A percentile compares a stretch with the other conserved stretches of the same genome.
phyloP scores from a whole-genome alignment of 371 early-diverging fungal species.

The Actinomortierella wolfii region DNA sequence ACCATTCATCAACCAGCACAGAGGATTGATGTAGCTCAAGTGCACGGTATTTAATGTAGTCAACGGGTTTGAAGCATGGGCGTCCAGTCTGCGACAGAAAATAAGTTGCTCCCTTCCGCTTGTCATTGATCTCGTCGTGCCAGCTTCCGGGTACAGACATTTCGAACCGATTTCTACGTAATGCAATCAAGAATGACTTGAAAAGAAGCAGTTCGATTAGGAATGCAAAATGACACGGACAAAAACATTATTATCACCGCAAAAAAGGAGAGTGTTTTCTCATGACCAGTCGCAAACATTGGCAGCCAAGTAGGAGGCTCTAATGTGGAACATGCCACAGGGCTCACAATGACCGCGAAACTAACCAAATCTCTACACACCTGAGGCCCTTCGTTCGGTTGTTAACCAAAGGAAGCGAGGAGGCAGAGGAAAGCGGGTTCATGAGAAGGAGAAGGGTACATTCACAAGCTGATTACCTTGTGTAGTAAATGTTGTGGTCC shows the following conservation, averaged over 20 bases:
- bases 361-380: constrained; percentile 23
- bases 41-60: constrained; percentile 19
- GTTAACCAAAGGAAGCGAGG: constrained; percentile 28
- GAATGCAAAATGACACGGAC: constrained; percentile 14
- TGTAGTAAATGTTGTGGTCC: no score
- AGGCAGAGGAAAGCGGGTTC: constrained; percentile 33
- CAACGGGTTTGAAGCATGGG: constrained; percentile 16
- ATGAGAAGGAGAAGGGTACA: no score
- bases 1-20: constrained; percentile 15
- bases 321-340: constrained; percentile 19
- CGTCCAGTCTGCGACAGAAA: constrained; percentile 15
- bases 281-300: constrained; percentile 30
- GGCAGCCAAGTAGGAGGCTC: constrained; percentile 31
- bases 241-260: constrained; percentile 6
- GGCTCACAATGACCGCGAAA: constrained; percentile 27
- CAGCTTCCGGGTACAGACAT: constrained; percentile 14
- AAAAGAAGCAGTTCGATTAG: constrained; percentile 8
- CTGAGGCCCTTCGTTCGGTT: constrained; percentile 28
- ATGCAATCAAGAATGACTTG: constrained; percentile 12
- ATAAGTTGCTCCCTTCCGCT: constrained; percentile 24
- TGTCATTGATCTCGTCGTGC: constrained; percentile 11
- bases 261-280: constrained; percentile 15
- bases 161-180: constrained; percentile 6
- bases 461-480: no score
- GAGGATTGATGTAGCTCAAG: constrained; percentile 10